phyloP scores from a whole-genome alignment of 305 asterid genomes.

The Solanum hybrid region DNA sequence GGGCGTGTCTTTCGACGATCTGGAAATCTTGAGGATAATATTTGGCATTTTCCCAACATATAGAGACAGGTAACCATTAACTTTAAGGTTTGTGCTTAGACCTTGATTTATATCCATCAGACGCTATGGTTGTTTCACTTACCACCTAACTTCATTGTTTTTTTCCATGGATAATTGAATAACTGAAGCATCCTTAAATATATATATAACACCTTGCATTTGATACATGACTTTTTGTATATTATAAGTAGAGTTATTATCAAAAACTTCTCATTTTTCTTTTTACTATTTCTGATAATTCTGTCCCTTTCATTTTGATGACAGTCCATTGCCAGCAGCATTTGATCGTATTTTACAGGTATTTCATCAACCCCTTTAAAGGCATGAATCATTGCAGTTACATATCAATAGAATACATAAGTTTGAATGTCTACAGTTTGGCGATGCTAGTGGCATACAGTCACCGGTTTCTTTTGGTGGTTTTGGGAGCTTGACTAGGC shows the following conservation, averaged over 20 bases:
- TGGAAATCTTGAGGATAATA: constrained; percentile 76
- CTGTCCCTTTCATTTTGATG: constrained; percentile 10
- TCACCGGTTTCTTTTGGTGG: constrained; percentile 98
- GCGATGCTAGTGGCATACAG: constrained; percentile 96
- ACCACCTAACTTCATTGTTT: background rate
- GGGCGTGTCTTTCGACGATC: constrained; percentile 56
- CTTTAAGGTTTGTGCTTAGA: background rate
- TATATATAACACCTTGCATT: background rate
- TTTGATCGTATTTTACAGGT: constrained; percentile 90
- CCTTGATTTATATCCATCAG: background rate
- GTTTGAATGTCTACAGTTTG: constrained; percentile 54
- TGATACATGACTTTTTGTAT: background rate
- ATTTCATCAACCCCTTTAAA: constrained; percentile 7
- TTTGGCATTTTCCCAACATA: constrained; percentile 91
- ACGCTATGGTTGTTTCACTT: background rate
- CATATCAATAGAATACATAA: constrained; percentile 14
- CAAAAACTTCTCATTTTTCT: background rate
- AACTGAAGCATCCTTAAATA: background rate
- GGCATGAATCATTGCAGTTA: constrained; percentile 16
- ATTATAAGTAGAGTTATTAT: background rate
- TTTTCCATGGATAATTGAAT: background rate
- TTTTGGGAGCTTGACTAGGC: constrained; percentile 95
- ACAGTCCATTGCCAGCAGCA: constrained; percentile 86
- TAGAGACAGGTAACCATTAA: constrained; percentile 63
- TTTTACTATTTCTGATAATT: background rate